Percentiles rank a stretch among this genome's conserved stretches.
phyloP scores from a whole-genome alignment of 2,329 filamentous ascomycete species.

The Aaosphaeria pasadenensis region DNA sequence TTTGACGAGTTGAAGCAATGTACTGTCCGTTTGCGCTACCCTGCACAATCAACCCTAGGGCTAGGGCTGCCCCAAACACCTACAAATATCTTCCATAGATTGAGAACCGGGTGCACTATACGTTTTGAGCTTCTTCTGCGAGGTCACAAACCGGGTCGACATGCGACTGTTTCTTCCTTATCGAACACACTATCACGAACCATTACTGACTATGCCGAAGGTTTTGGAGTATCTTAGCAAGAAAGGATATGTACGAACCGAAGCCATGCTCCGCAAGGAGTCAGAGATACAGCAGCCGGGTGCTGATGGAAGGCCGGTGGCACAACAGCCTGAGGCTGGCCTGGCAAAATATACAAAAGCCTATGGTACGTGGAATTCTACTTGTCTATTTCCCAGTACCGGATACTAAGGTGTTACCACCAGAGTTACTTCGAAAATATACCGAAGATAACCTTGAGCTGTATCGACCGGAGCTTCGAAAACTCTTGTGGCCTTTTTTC shows the following conservation, averaged over 20 bases:
- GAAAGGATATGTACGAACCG: slow-evolving; percentile 88
- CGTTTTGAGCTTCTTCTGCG: no score
- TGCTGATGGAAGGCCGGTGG: slow-evolving; percentile 72
- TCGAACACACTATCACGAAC: not conserved
- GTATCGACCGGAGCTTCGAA: slow-evolving; percentile 85
- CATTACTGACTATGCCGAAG: slow-evolving; percentile 38
- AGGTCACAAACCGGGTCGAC: no score
- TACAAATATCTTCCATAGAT: no score
- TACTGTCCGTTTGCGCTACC: no score
- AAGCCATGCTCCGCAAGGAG: slow-evolving; percentile 88
- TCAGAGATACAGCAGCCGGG: slow-evolving; percentile 79
- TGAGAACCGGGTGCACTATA: no score
- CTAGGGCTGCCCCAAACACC: no score
- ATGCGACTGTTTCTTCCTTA: not conserved
- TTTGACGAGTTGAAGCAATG: no score
- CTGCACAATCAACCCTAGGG: no score
- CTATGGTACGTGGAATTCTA: slow-evolving; percentile 47
- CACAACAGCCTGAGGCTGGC: slow-evolving; percentile 63
- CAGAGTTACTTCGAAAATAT: slow-evolving; percentile 70
- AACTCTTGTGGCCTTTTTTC: slow-evolving; percentile 89
- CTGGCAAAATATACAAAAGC: slow-evolving; percentile 75
- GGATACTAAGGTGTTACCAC: slow-evolving; percentile 1
- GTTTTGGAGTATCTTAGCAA: slow-evolving; percentile 95
- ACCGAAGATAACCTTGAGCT: slow-evolving; percentile 89
- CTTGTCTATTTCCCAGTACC: not conserved